Evolutionary conservation across 257 asterid species (phyloP), one percentile per base, ranked within the genome.

Genomic region (Vinca minor): DNA sequence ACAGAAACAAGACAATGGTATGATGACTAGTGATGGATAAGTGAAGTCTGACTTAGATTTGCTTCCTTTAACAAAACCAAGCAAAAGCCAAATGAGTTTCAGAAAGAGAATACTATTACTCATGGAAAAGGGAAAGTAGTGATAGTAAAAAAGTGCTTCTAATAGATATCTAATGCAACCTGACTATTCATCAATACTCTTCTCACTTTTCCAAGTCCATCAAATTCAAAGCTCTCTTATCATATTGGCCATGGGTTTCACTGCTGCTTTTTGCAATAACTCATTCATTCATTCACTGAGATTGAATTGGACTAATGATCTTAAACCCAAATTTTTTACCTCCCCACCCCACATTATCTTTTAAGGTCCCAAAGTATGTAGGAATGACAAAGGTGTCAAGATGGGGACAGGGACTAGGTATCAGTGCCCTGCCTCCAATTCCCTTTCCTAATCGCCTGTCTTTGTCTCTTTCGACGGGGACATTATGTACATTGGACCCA

Each of bases 101-200:
- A 36, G 70, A 84, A 84, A 79, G 95, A 65, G 81, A 72, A 72
- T 74, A 76, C 81, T 70, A 84, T 67, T 74, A 84, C 89, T 82
- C 91, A 79, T 52, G 52, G 65, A 69, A 82, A 80, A 64, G 69
- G 75, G 91, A 78, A 84, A 82, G 53, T 67, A 53, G 41, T 8
- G 63, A 38, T 15, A 60, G 36, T 25, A 32, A 1, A 38, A 8
- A 28, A 15, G 45, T 44, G 21, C 3, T 8, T 59, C 14, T 20
- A 34, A 29, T 31, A 65, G 45, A 28, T 57, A 58, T 15, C 58
- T 28, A 20, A 34, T 8, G 3, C 4, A 39, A 21, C 9, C 29
- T 58, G 23, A 9, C 62, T 18, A 53, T 28, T 34, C 35, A 65
- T 34, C 63, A 55, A 49, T 20, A 49, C 66, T 8, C 59, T 36